These are phyloP conservation scores for Solidago caesia DNA, from an alignment of 129 eudicot genomes.

Conservation along the genomic window DNA sequence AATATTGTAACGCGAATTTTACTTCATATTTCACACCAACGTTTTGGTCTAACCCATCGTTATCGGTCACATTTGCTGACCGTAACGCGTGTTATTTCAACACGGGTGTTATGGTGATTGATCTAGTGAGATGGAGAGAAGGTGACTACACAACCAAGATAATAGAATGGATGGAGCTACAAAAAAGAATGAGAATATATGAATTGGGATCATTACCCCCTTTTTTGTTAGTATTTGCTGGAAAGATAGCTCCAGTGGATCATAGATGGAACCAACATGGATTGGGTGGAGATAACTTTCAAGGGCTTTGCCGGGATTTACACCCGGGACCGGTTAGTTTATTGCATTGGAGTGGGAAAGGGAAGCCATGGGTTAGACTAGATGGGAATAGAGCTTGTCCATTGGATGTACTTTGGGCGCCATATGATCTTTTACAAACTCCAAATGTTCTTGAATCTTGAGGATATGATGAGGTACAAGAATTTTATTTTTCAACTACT, in stretches of 20 bases:
- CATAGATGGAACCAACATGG: slow-evolving; percentile 96
- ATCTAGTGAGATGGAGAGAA: slow-evolving; percentile 63
- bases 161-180: slow-evolving; percentile 93
- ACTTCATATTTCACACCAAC: slow-evolving; percentile 80
- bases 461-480: slow-evolving; percentile 15
- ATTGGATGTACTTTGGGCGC: slow-evolving; percentile 84
- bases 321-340: slow-evolving; percentile 96
- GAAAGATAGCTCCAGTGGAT: slow-evolving; percentile 82
- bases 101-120: slow-evolving; percentile 94
- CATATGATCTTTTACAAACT: slow-evolving; percentile 71
- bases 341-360: slow-evolving; percentile 94
- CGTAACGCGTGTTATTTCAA: slow-evolving; percentile 75
- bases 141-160: slow-evolving; percentile 64
- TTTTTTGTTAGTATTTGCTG: slow-evolving; percentile 78
- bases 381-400: slow-evolving; percentile 77
- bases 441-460: slow-evolving; percentile 67
- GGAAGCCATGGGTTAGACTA: slow-evolving; percentile 90
- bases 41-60: slow-evolving; percentile 87
- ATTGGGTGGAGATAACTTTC: slow-evolving; percentile 81
- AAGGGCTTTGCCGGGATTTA: slow-evolving; percentile 77
- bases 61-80: slow-evolving; percentile 61
- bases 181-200: slow-evolving; percentile 86
- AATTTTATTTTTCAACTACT: neutral
- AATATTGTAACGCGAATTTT: slow-evolving; percentile 85
- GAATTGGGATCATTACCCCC: slow-evolving; percentile 89